Evolutionary conservation across 805 yeast genomes (phyloP).

Genomic region (Kodamaea restingae): DNA sequence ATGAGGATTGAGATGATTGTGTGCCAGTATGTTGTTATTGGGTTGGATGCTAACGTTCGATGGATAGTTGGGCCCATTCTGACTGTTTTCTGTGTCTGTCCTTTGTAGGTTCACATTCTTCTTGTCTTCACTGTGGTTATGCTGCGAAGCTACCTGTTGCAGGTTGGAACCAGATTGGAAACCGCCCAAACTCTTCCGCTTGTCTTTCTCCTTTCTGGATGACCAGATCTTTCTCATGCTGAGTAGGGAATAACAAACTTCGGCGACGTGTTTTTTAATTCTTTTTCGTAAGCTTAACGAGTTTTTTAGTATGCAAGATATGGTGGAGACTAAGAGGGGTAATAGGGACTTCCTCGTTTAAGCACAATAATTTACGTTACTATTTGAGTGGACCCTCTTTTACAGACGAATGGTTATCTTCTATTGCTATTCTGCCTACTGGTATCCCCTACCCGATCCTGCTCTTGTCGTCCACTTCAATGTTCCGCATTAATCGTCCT

Average conservation of each 20-base stretch:
- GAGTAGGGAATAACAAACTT: constrained; percentile 4
- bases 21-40: neutral
- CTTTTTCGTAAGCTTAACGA: constrained; percentile 3
- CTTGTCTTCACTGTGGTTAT: neutral
- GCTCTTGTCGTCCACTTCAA: neutral
- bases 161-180: neutral
- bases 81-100: neutral
- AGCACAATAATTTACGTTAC: too few relatives aligned
- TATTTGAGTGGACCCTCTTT: too few relatives aligned
- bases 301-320: neutral
- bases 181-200: constrained; percentile 18
- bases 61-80: neutral
- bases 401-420: too few relatives aligned
- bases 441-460: neutral
- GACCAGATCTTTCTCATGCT: constrained; percentile 28
- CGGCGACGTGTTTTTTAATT: constrained; percentile 5
- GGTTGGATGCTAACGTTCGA: neutral
- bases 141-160: neutral
- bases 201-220: constrained; percentile 24
- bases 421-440: too few relatives aligned
- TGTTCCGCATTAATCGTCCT: neutral
- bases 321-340: neutral
- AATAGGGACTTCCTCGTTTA: too few relatives aligned
- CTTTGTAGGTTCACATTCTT: neutral
- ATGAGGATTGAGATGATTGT: neutral